Evolutionary conservation across 2,329 filamentous ascomycete genomes (phyloP), one percentile per base, ranked within the genome.

Genomic region (Alternaria brassicicola): DNA sequence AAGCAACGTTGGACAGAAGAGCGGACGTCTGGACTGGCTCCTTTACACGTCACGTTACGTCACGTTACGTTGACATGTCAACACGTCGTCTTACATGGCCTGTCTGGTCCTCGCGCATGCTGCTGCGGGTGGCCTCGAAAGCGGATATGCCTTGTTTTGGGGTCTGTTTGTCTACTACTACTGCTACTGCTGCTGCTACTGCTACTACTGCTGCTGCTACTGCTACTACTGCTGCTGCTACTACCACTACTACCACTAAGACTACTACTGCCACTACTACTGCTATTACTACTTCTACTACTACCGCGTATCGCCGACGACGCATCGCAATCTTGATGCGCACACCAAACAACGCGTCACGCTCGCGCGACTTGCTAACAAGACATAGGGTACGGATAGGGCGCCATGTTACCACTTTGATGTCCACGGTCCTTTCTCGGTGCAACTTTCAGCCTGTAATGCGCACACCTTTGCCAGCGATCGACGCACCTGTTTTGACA

Each of bases 351-450:
- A 45, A 51, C 39, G 38, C 59, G 39, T 55, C 42, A 39, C 46
- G 55, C 47, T 57, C 51, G 59, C 59, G 39, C 52, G 23, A 59
- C 48, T 23, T 59, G 45, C 59, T 60, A 45, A 36, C 41, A 25
- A 53, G 12, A 19, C 25, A 33, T 38, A 50, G 42, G n/a, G 47
- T 33, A 35, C 19, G 15, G 23, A 39, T 33, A 41, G 45, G 21
- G 30, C 43, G 25, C 26, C 57, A 43, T 13, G 51, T 12, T 19
- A 19, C 41, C 19, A 21, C 38, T 23, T 35, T 28, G 55, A 54
- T 38, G 43, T 26, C 26, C 39, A 33, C 56, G 59, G 56, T 28
- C 56, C 59, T 63, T 57, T 36, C 31, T 59, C 57, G 57, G 57
- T n/a, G 19, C 35, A 8, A 21, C 25, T 23, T 36, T 31, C 31